Evolutionary conservation across 805 yeast genomes (phyloP), one percentile per base, ranked within the genome.

Genomic region (Sugiyamaella marilandica): DNA sequence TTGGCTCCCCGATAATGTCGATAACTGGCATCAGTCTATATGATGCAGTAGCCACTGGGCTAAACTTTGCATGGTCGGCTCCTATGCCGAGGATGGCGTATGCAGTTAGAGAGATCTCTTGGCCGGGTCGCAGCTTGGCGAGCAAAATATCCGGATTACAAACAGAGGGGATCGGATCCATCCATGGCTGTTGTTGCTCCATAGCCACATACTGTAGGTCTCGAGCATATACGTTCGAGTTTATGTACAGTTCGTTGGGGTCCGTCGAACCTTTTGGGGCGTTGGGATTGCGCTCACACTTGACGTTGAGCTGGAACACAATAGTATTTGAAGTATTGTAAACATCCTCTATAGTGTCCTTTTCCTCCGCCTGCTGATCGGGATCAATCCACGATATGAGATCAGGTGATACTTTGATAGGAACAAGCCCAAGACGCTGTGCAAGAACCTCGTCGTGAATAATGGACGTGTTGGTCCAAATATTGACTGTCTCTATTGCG

Each of bases 401-500:
- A 71, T 94, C 99, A 11, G 99, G 98, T 68, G 89, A 95, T 45
- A 89, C 86, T 60, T 84, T 85, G 61, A 94, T 76, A 33, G 99
- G 99, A 47, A 92, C 78, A 59, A 94, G 77, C 47, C 99, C 99
- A 57, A 94, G 83, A 74, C 99, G 83, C 67, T 89, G 97, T 3
- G 99, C 92, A 59, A 94, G 78, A 16, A 94, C 97, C 73, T 94
- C 99, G 69, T 94, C 99, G 70, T 91, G 97, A 58, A 94, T 88
- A 47, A 94, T 97, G 1, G 97, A 88, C 1, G 99, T 94, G 71
- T 94, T 94, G 77, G 89, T 92, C 74, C 86, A 86, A 55, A 94
- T 79, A 67, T 84, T 90, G 14, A 94, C 89, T 57, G 87, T 82
- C 70, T 94, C 99, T 19, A 96, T 86, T 13, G 99, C 98, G 45